Conservation (phyloP, 1,284 basidiomycete genomes). For the Ustilago xerochloae region DNA sequence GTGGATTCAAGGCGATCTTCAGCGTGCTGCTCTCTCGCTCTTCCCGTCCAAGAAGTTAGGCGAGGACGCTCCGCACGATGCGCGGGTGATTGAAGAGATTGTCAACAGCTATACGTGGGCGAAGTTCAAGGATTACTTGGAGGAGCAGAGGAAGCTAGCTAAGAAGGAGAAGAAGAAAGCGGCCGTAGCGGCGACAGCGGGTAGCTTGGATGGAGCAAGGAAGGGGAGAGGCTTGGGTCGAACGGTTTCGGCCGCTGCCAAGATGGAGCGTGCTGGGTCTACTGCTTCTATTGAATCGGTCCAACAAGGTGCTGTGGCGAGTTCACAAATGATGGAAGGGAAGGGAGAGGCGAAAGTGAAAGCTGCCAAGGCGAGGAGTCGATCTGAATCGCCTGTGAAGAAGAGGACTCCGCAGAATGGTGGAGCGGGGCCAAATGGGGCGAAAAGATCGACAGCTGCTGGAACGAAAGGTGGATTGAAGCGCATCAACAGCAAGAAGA, state of each 20-base stretch:
- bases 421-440: background rate
- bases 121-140: slow-evolving; percentile 33
- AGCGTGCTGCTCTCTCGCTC: slow-evolving; percentile 69
- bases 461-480: slow-evolving; percentile 21
- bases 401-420: slow-evolving; percentile 15
- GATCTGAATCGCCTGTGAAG: slow-evolving; percentile 38
- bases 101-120: slow-evolving; percentile 35
- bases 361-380: slow-evolving; percentile 23
- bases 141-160: slow-evolving; percentile 38
- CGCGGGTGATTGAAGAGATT: slow-evolving; percentile 29
- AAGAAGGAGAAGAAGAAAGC: slow-evolving; percentile 42
- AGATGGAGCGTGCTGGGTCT: slow-evolving; percentile 29
- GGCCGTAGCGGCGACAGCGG: slow-evolving; percentile 9
- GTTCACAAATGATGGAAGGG: slow-evolving; percentile 8
- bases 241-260: slow-evolving; percentile 36
- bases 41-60: slow-evolving; percentile 30
- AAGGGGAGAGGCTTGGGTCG: slow-evolving; percentile 30
- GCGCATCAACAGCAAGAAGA: slow-evolving; percentile 32
- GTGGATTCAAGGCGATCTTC: slow-evolving; percentile 90
- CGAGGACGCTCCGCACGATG: slow-evolving; percentile 13
- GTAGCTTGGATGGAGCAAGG: slow-evolving; percentile 7
- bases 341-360: slow-evolving; percentile 10
- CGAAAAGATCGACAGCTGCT: background rate
- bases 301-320: background rate
- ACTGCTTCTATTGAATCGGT: slow-evolving; percentile 10